A percentile compares a stretch with the other conserved stretches of the same genome.
Conservation (phyloP, 1,139 yeast species). For the Geotrichum citri-aurantii region DNA sequence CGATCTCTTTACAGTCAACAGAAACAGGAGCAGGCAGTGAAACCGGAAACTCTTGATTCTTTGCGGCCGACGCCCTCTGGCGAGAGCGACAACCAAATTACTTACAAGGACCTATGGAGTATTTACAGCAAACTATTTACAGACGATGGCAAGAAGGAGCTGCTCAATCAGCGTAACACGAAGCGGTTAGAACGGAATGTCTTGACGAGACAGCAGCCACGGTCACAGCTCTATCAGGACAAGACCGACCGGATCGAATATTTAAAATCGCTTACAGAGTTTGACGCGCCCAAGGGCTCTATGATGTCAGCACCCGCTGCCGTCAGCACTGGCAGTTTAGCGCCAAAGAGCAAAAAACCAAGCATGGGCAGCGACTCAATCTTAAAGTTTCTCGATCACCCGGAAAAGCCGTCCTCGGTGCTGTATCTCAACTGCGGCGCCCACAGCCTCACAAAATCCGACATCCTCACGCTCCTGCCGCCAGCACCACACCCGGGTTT, state of each 20-base stretch:
- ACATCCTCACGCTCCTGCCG: conserved; percentile 33
- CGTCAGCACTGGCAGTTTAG: neutral
- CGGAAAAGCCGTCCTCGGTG: conserved; percentile 22
- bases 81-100: neutral
- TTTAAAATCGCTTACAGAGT: neutral
- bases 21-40: neutral
- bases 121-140: neutral
- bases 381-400: conserved; percentile 9
- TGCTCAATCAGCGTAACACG: neutral
- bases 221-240: neutral
- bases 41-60: neutral
- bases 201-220: neutral
- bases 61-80: neutral
- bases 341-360: neutral
- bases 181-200: neutral
- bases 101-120: neutral
- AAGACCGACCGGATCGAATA: neutral
- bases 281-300: neutral
- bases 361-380: neutral
- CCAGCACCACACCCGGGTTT: neutral
- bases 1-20: neutral
- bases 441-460: conserved; percentile 30
- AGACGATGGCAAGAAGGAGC: neutral
- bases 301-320: neutral
- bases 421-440: conserved; percentile 35